A percentile compares a stretch with the other conserved stretches of the same genome.
Conservation (phyloP, 2,329 filamentous ascomycete genomes). For the Westerdykella sp. region DNA sequence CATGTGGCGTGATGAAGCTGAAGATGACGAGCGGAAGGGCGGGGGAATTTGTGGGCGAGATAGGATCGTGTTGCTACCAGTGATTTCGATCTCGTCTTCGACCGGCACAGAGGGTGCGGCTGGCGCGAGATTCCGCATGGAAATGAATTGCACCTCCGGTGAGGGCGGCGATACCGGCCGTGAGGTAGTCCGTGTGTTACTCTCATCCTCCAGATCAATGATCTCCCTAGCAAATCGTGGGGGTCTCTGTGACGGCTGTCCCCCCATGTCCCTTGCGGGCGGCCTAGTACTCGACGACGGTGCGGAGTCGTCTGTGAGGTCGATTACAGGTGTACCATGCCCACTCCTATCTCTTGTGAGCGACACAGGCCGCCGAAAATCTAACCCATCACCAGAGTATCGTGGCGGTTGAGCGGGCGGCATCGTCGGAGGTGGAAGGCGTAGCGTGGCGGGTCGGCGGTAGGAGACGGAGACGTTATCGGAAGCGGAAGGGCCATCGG, state of each 20-base stretch:
- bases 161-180: slow-evolving; percentile 12
- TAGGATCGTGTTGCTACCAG: too few species aligned
- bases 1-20: background rate
- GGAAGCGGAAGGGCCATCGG: slow-evolving; percentile 6
- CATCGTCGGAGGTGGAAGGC: slow-evolving; percentile 19
- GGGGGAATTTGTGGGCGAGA: too few species aligned
- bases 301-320: slow-evolving; percentile 17
- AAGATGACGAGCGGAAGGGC: background rate
- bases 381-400: slow-evolving; percentile 49
- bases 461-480: background rate
- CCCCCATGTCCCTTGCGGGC: background rate
- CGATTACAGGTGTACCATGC: slow-evolving; percentile 16
- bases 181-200: slow-evolving; percentile 6
- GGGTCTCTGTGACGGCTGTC: slow-evolving; percentile 30
- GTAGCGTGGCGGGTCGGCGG: slow-evolving; percentile 10
- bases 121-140: slow-evolving; percentile 14
- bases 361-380: slow-evolving; percentile 48
- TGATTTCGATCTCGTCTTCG: too few species aligned
- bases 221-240: slow-evolving; percentile 41
- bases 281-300: slow-evolving; percentile 19
- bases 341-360: slow-evolving; percentile 19
- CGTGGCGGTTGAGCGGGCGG: slow-evolving; percentile 27
- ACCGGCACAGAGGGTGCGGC: too few species aligned
- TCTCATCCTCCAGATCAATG: slow-evolving; percentile 38
- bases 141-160: slow-evolving; percentile 49